phyloP scores from a whole-genome alignment of 768 basidiomycete species.

The Guyanaporus albipodus region DNA sequence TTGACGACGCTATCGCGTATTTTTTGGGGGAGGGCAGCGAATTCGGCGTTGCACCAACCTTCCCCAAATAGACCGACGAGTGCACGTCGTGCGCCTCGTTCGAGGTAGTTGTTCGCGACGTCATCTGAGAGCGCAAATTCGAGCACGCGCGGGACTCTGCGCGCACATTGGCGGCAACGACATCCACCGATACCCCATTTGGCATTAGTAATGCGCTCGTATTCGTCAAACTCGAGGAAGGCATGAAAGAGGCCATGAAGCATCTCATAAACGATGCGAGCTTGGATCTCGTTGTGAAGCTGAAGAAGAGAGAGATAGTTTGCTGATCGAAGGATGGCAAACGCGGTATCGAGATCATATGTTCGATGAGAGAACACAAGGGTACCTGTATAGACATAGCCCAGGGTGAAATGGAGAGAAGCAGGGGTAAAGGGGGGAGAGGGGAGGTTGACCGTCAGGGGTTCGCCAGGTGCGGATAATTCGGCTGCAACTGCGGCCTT shows the following conservation, averaged over 20 bases:
- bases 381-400: conserved; percentile 93
- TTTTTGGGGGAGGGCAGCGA: conserved; percentile 64
- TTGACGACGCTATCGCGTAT: conserved; percentile 66
- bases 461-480: conserved; percentile 35
- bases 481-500: conserved; percentile 30
- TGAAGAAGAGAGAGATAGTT: conserved; percentile 71
- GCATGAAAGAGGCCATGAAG: conserved; percentile 87
- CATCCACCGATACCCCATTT: conserved; percentile 85
- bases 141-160: conserved; percentile 77
- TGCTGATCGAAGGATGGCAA: conserved; percentile 83
- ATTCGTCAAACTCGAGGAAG: conserved; percentile 73
- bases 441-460: conserved; percentile 65
- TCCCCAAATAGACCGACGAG: conserved; percentile 84
- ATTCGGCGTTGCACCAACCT: conserved; percentile 82
- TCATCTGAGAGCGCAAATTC: conserved; percentile 77
- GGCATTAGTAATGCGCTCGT: conserved; percentile 67
- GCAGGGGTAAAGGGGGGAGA: conserved; percentile 95
- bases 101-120: conserved; percentile 67
- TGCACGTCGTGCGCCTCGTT: conserved; percentile 67
- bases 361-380: conserved; percentile 89
- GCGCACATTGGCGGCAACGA: conserved; percentile 77
- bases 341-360: conserved; percentile 89
- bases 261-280: conserved; percentile 83
- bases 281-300: conserved; percentile 76
- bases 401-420: conserved; percentile 89